Conservation (phyloP, 768 basidiomycete species). For the Pisolithus microcarpus region DNA sequence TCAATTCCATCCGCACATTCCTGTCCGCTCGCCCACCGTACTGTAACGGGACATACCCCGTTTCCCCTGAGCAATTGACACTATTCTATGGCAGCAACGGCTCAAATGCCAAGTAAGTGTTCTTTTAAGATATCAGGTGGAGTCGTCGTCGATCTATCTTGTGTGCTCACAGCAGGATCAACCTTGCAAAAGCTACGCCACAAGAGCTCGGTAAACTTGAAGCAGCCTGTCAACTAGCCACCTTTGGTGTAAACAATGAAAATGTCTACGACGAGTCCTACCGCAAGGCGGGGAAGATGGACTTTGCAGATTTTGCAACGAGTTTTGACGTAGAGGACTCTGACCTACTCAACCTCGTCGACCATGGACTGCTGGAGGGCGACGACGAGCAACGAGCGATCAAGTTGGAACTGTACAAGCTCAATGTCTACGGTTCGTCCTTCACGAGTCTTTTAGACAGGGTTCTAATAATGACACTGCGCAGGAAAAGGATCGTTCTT, state of each 20-base stretch:
- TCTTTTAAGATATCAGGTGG: no score
- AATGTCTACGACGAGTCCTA: slow-evolving; percentile 37
- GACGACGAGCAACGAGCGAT: slow-evolving; percentile 13
- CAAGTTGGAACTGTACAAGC: slow-evolving; percentile 34
- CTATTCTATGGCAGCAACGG: no score
- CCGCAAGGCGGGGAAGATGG: slow-evolving; percentile 40
- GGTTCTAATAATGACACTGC: neutral
- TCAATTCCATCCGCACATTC: no score
- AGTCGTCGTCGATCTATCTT: no score
- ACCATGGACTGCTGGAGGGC: slow-evolving; percentile 15
- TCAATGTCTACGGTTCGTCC: slow-evolving; percentile 39
- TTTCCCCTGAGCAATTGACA: no score
- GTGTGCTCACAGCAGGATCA: no score
- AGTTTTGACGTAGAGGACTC: slow-evolving; percentile 25
- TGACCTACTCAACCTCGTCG: slow-evolving; percentile 25
- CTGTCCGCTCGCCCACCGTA: no score
- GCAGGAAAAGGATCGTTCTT: slow-evolving; percentile 40
- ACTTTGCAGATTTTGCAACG: slow-evolving; percentile 28
- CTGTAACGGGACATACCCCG: no score
- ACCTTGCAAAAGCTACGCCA: neutral
- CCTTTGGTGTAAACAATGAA: slow-evolving; percentile 30
- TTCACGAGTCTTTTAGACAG: neutral
- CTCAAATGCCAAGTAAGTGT: no score
- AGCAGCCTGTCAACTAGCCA: slow-evolving; percentile 32
- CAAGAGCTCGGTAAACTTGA: slow-evolving; percentile 17